Conservation (phyloP, 805 yeast genomes). For the Nakazawaea peltata region DNA sequence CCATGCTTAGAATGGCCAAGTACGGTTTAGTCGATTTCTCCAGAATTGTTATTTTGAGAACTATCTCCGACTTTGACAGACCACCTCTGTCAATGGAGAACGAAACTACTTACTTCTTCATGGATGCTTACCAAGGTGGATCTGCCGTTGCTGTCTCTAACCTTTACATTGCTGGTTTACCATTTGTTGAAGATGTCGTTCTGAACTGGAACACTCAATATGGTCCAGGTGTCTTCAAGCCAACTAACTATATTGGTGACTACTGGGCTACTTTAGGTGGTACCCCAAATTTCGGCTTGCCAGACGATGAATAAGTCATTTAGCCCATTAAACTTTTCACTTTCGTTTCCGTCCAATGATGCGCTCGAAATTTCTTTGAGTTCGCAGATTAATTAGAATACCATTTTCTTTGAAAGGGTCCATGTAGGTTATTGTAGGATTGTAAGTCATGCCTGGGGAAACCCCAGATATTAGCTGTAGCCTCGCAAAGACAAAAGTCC, state of each 20-base stretch:
- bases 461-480: too few species aligned
- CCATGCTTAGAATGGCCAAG: slow-evolving; percentile 43
- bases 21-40: slow-evolving; percentile 48
- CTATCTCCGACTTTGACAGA: slow-evolving; percentile 51
- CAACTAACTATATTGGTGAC: slow-evolving; percentile 56
- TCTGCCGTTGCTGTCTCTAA: slow-evolving; percentile 38
- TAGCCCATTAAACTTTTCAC: too few species aligned
- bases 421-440: too few species aligned
- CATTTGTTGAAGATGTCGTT: slow-evolving; percentile 46
- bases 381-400: too few species aligned
- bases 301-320: slow-evolving; percentile 1
- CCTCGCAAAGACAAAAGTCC: too few species aligned
- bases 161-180: slow-evolving; percentile 44
- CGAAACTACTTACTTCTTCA: slow-evolving; percentile 43
- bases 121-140: slow-evolving; percentile 43
- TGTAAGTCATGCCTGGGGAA: too few species aligned
- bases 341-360: too few species aligned
- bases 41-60: slow-evolving; percentile 52
- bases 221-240: slow-evolving; percentile 23
- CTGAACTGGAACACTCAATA: slow-evolving; percentile 35
- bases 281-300: slow-evolving; percentile 24
- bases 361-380: too few species aligned
- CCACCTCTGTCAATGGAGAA: slow-evolving; percentile 38
- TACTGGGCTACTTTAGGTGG: slow-evolving; percentile 47
- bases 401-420: too few species aligned